Base-by-base conservation (phyloP, 208 protist species). In the Vickermania spadyakhi region DNA sequence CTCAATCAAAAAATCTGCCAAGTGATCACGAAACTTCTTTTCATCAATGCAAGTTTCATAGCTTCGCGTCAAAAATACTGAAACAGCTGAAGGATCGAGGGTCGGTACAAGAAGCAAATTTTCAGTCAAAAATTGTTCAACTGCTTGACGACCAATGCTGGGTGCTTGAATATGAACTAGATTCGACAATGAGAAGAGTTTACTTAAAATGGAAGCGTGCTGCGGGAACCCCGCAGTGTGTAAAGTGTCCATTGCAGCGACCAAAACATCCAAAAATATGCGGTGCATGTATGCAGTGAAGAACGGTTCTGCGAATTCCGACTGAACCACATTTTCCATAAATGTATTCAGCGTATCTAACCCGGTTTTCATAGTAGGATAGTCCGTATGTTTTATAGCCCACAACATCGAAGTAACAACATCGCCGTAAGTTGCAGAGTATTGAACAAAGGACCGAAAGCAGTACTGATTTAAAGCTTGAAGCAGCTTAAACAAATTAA, bases 361-460 rank as follows among this genome's bases (percentile, higher is more conserved):
- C 11, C 82, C 89, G 3, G 81, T 89, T 0, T 70, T 76, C 86
- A 92, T 90, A 28, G 97, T 97, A 36, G 97, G 91, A 60, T 91
- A 89, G 73, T 98, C 97, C 1, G 86, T 96, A 81, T 99, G 98
- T 71, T 98, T 98, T 64, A 99, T 96, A 0, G 96, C 97, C 97
- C 97, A 99, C 31, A 99, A 76, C 70, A 99, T 91, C 23, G 89
- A 92, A 36, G 97, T 92, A 29, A 99, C 81, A 11, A 99, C 72
- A 56, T 86, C 73, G 56, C 79, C 84, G 62, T 88, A 73, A 0
- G 65, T 60, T 21, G 81, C 66, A 14, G 67, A 72, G 71, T 92
- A 92, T 23, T 31, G 52, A 14, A 97, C 62, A 65, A 94, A 96
- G 1, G 83, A 75, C 31, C 61, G 61, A 65, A 98, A 98, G 71